Base-by-base conservation (phyloP, 208 protist species). In the Naegleria fowleri region DNA sequence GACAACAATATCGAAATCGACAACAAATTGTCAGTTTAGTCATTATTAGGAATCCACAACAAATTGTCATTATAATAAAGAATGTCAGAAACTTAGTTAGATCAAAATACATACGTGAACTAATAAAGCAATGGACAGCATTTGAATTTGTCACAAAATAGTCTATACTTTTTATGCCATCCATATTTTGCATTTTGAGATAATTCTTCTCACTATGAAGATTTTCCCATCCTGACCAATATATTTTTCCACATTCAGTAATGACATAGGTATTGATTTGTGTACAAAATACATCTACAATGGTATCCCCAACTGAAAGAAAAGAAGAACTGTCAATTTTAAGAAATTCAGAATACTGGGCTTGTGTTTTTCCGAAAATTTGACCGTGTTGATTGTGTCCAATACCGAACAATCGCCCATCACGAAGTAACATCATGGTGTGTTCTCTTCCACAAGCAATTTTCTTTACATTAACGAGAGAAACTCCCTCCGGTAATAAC, bases 191-290 rank as follows among this genome's bases (percentile, higher is more conserved):
- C 16, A 79, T 9, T 79, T 79, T 29, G 9, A 79, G 29, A 79
- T 79, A 79, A 5, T 7, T 79, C 9, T 79, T 79, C 7, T 36
- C 16, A 79, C 25, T 3, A 79, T 25, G 5, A 11, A n/a, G 5
- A 79, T 79, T 79, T 79, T 79, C 67, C 67, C 67, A 79, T 36
- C 67, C 67, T 15, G 67, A 79, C 67, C 67, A 79, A 79, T 79
- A 79, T 36, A 79, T 36, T 0, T 79, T 0, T 7, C 29, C 29
- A 79, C 36, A 13, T 79, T 25, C 29, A 36, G 67, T 79, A 0
- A 79, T 33, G 9, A 79, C 16, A 79, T 79, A 79, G 29, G 67
- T 79, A 79, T 79, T 79, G n/a, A 79, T 79, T 33, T 79, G 67
- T 36, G 67, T 79, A 9, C 67, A 79, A 79, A 79, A 79, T 36